Conservation (phyloP, 2,329 filamentous ascomycete genomes). For the Aspergillus bombycis region DNA sequence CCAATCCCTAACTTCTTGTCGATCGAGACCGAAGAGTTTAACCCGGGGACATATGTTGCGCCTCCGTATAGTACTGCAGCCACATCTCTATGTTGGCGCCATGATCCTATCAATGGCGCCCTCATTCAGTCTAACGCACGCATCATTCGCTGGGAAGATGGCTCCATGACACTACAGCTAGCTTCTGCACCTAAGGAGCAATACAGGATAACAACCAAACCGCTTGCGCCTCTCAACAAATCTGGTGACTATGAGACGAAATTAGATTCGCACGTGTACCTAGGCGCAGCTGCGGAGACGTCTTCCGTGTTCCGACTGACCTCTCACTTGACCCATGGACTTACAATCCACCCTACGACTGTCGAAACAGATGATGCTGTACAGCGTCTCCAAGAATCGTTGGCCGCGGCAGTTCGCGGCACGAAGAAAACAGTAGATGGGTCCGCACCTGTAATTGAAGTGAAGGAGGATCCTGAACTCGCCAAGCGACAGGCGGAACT, state of each 20-base stretch:
- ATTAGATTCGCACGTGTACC: constrained; percentile 66
- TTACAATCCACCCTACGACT: constrained; percentile 60
- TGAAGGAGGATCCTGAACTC: constrained; percentile 66
- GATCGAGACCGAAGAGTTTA: constrained; percentile 64
- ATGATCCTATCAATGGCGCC: constrained; percentile 60
- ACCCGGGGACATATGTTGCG: constrained; percentile 62
- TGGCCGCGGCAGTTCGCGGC: constrained; percentile 59
- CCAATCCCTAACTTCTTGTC: constrained; percentile 66
- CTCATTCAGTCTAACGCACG: constrained; percentile 67
- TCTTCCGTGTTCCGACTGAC: constrained; percentile 63
- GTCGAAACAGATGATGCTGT: constrained; percentile 63
- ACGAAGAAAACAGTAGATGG: constrained; percentile 55
- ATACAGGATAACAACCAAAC: constrained; percentile 61
- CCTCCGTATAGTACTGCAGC: constrained; percentile 66
- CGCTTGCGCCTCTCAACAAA: constrained; percentile 60
- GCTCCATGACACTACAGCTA: constrained; percentile 67
- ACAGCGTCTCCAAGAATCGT: constrained; percentile 62
- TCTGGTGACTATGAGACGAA: constrained; percentile 56
- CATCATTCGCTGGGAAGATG: constrained; percentile 68
- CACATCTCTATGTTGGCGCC: constrained; percentile 67
- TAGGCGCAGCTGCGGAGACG: constrained; percentile 61
- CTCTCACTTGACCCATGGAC: constrained; percentile 63
- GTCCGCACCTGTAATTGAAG: constrained; percentile 59
- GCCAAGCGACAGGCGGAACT: constrained; percentile 62
- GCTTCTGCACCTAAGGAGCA: constrained; percentile 64